Base-by-base conservation (phyloP, 352 stramenopile species). In the Thraustochytrium striatum region DNA sequence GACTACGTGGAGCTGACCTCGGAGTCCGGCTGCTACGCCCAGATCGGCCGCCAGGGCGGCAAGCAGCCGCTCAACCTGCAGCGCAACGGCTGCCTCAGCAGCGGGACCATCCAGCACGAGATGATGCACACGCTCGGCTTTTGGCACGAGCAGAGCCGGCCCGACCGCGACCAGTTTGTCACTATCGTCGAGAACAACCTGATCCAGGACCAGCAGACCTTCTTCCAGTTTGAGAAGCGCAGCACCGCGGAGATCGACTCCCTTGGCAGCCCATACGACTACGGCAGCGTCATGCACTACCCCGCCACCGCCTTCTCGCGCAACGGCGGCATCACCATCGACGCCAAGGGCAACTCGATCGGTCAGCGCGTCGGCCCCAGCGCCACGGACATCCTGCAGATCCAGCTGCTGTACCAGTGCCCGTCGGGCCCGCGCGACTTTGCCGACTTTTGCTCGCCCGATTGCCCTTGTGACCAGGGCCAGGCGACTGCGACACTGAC, bases 121-220 rank as follows among this genome's bases (percentile, higher is more conserved):
- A 73, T 84, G 47, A 32, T 86, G 2, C 83, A 86, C 68, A 72
- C 82, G 1, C 41, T 86, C 13, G 81, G 81, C 21, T 86, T 86
- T 39, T 85, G 72, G 75, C 83, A 86, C 33, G 83, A 86, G 61
- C 83, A 86, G 32, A 72, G 53, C 3, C 69, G 69, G 1, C 5
- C 28, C 1, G 69, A 79, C 30, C 69, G 69, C 30, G 69, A 79
- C 39, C 30, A 79, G 2, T 69, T 53, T 39, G 52, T 79, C 16
- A 57, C 25, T 8, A 28, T 79, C 69, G 35, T 44, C n/a, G 39
- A 21, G 19, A 52, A 79, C 36, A 79, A 79, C 32, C 38, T 79
- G 1, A 25, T 72, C 55, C 33, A 2, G 3, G 50, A 33, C 69
- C 30, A 35, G 16, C 21, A 52, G 59, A n/a, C n/a, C n/a, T 13